Base-by-base conservation (phyloP, 495 filamentous ascomycete genomes). In the Hypoxylon trugodes region DNA sequence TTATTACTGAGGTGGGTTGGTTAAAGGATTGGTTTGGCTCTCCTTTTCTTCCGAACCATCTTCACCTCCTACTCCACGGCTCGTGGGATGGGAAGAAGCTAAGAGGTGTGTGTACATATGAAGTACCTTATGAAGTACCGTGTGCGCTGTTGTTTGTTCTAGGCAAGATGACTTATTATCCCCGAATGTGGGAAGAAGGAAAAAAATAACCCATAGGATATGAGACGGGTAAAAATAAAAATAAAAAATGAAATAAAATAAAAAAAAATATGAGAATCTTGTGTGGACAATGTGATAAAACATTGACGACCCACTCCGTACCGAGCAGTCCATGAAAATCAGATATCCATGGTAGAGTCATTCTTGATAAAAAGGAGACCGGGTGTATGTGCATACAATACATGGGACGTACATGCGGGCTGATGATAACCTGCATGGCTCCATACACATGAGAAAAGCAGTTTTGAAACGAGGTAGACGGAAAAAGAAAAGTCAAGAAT, bases 361-460 rank as follows among this genome's bases (percentile, higher is more conserved):
- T 16, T 15, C 52, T 54, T 50, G 46, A 62, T 56, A 53, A 50
- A 59, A 37, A 30, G 22, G 16, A 48, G 25, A 42, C 28, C n/a
- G 64, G 64, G 64, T 62, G 64, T 67, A 66, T 48, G 38, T 32
- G 47, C 53, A 62, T 53, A 55, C 25, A 43, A 58, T 52, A 61
- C 43, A 60, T 56, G 56, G 21, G 60, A 45, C 30, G 5, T 42
- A 22, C 32, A 59, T 54, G 54, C 48, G 45, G 45, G 56, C 43
- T 66, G 56, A 57, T 52, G 32, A 58, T 52, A 50, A 37, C 30
- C 22, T 51, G 46, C 53, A 55, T 65, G 37, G n/a, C n/a, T n/a
- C 38, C 42, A 22, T 41, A 48, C 42, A 53, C 46, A 38, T 26
- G 19, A 49, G 49, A 48, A 48, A 65, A 57, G 61, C 45, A 57